Conservation (phyloP, 768 basidiomycete genomes). For the Suillus americanus region DNA sequence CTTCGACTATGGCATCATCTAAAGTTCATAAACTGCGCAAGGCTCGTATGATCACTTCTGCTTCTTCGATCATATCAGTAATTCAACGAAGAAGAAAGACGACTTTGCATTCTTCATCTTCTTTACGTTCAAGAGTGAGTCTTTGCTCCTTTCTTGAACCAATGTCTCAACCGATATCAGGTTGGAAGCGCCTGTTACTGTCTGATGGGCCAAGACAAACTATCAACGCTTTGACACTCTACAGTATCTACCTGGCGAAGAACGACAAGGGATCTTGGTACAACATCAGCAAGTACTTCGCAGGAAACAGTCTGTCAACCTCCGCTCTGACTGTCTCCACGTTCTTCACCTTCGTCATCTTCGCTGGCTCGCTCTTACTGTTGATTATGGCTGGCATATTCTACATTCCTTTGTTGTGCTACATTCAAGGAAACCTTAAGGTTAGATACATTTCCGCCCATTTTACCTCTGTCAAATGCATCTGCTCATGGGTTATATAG, state of each 20-base stretch:
- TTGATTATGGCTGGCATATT: slow-evolving; percentile 81
- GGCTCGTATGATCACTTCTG: slow-evolving; percentile 97
- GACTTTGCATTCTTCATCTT: slow-evolving; percentile 99
- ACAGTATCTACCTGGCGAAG: slow-evolving; percentile 78
- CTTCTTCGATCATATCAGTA: slow-evolving; percentile 95
- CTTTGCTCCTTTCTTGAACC: background rate
- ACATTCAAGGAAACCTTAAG: slow-evolving; percentile 97
- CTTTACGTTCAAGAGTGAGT: slow-evolving; percentile 97
- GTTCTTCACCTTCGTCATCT: slow-evolving; percentile 87
- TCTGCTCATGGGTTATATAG: slow-evolving; percentile 33
- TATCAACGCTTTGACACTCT: slow-evolving; percentile 97
- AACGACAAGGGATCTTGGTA: slow-evolving; percentile 56
- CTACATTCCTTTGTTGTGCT: slow-evolving; percentile 92
- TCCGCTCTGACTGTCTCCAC: slow-evolving; percentile 86
- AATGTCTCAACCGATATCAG: slow-evolving; percentile 33
- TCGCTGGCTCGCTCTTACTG: slow-evolving; percentile 78
- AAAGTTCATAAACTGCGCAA: slow-evolving; percentile 28
- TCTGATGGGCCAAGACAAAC: slow-evolving; percentile 97
- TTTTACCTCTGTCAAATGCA: slow-evolving; percentile 8
- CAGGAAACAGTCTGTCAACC: slow-evolving; percentile 70
- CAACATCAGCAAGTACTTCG: slow-evolving; percentile 77
- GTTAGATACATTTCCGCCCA: slow-evolving; percentile 34
- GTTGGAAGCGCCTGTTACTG: slow-evolving; percentile 85
- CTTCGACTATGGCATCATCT: background rate
- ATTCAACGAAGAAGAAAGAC: slow-evolving; percentile 94